A percentile compares a stretch with the other conserved stretches of the same genome.
Conservation (phyloP, 352 stramenopile species). For the Pythium volutum region DNA sequence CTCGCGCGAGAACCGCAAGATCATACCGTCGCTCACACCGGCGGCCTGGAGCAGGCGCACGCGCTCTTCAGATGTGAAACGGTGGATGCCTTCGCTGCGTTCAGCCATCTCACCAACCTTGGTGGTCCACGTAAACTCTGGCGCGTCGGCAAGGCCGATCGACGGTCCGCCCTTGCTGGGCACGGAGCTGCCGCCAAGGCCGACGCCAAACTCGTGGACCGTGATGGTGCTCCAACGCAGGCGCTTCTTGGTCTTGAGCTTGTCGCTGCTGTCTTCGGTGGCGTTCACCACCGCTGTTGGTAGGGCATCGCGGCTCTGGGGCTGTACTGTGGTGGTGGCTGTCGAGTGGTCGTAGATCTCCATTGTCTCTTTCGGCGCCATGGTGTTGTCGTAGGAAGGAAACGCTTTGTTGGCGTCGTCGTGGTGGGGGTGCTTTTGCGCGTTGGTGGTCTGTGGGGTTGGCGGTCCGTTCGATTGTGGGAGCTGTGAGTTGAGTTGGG, state of each 20-base stretch:
- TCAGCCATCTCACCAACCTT: constrained; percentile 48
- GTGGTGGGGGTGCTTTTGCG: constrained; percentile 5
- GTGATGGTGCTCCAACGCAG: constrained; percentile 46
- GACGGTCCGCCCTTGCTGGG: constrained; percentile 36
- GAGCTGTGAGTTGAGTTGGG: constrained; percentile 23
- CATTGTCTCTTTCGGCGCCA: constrained; percentile 44
- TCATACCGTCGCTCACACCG: constrained; percentile 36
- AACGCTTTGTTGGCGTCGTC: neutral
- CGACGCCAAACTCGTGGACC: constrained; percentile 48
- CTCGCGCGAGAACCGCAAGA: constrained; percentile 39
- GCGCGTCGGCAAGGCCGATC: constrained; percentile 36
- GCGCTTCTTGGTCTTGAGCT: constrained; percentile 54
- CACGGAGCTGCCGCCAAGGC: constrained; percentile 36
- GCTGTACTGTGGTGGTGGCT: neutral
- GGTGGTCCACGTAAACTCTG: constrained; percentile 48
- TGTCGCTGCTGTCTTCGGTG: constrained; percentile 43
- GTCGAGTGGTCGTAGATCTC: constrained; percentile 19
- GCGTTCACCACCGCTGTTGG: constrained; percentile 30
- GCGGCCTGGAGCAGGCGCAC: constrained; percentile 28
- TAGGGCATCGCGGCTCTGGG: neutral
- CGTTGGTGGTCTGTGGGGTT: constrained; percentile 10
- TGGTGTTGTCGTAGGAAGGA: constrained; percentile 16
- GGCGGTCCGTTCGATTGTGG: constrained; percentile 28
- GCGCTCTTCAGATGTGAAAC: constrained; percentile 39
- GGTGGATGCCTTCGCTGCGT: constrained; percentile 40